A percentile compares a stretch with the other conserved stretches of the same genome.
Conservation (phyloP, 31 red algal species). For the Bonnemaisonia californica region DNA sequence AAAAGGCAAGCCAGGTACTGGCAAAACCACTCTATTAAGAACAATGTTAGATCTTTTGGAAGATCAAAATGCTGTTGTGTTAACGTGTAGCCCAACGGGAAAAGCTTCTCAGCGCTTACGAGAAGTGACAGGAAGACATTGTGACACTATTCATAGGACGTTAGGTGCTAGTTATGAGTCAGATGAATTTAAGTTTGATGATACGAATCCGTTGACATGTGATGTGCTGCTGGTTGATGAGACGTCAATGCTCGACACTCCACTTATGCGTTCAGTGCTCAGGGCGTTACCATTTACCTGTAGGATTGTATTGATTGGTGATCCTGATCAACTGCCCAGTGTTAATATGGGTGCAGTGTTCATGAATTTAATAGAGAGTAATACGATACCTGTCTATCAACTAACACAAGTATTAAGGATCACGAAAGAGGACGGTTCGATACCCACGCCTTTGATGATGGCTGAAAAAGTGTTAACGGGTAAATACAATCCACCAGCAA, state of each 20-base stretch:
- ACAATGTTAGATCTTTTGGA: slow-evolving; percentile 3
- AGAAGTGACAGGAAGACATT: slow-evolving; percentile 9
- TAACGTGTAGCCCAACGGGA: slow-evolving; percentile 53
- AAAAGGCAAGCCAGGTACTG: slow-evolving; percentile 40
- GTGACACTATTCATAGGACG: slow-evolving; percentile 3
- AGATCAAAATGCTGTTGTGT: slow-evolving; percentile 2
- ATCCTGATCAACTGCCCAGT: slow-evolving; percentile 64
- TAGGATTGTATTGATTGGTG: slow-evolving; percentile 56
- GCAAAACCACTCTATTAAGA: slow-evolving; percentile 33
- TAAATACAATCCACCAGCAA: too few species aligned
- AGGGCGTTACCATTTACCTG: slow-evolving; percentile 29
- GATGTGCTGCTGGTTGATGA: slow-evolving; percentile 57
- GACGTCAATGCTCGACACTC: slow-evolving; percentile 51
- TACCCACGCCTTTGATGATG: slow-evolving; percentile 42
- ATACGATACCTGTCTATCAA: slow-evolving; percentile 14
- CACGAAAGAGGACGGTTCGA: slow-evolving; percentile 12
- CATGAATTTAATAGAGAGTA: slow-evolving; percentile 37
- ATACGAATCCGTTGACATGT: slow-evolving; percentile 35
- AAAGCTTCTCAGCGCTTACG: slow-evolving; percentile 48
- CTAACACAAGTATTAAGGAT: slow-evolving; percentile 46
- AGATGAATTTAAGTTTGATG: slow-evolving; percentile 32
- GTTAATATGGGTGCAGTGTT: slow-evolving; percentile 58
- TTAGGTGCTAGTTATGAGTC: slow-evolving; percentile 30
- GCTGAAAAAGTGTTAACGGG: slow-evolving; percentile 29
- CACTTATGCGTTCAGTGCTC: slow-evolving; percentile 30